Base-by-base conservation (phyloP, 2,329 filamentous ascomycete genomes). In the Apiospora pterosperma region DNA sequence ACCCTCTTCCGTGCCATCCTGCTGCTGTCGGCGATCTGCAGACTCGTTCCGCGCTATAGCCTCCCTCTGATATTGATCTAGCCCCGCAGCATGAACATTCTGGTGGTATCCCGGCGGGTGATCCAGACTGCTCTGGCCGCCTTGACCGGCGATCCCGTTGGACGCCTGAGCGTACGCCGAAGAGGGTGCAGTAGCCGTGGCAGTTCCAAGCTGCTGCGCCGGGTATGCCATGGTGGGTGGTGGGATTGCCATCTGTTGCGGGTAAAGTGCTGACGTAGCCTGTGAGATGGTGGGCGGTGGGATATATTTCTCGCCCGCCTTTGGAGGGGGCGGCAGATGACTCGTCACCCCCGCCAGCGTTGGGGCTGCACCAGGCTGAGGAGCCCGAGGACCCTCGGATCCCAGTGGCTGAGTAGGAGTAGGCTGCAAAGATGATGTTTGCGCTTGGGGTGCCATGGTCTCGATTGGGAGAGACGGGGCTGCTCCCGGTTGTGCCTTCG, bases 61-160 rank as follows among this genome's bases (percentile, higher is more conserved):
- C 14, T 76, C 77, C 59, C 78, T 76, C 73, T 86, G 84, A 58
- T 82, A 76, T 64, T 77, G 81, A 66, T 75, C 80, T 64, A 85
- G 79, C 62, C 84, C 82, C n/a, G 82, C 80, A 8, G 85, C 85
- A 68, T 82, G 78, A 5, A 78, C 72, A 68, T 88, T 82, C 70
- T 88, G 86, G 61, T 85, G 81, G 68, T 89, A 89, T 16, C 85
- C 86, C 2, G 82, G 80, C 25, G 84, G 82, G 61, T 85, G 82
- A 36, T 79, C 77, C 61, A 81, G 71, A 36, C 36, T 58, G 62
- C 72, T 73, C 58, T 70, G 69, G 62, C 66, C 68, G 55, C 68
- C 65, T 62, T 70, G 67, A 65, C 73, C 63, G 61, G 75, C 63
- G 48, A 34, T 55, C 63, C 70, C 66, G 42, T 70, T 70, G 63